phyloP scores from a whole-genome alignment of 441 rosid genomes.

The Adansonia gregorii region DNA sequence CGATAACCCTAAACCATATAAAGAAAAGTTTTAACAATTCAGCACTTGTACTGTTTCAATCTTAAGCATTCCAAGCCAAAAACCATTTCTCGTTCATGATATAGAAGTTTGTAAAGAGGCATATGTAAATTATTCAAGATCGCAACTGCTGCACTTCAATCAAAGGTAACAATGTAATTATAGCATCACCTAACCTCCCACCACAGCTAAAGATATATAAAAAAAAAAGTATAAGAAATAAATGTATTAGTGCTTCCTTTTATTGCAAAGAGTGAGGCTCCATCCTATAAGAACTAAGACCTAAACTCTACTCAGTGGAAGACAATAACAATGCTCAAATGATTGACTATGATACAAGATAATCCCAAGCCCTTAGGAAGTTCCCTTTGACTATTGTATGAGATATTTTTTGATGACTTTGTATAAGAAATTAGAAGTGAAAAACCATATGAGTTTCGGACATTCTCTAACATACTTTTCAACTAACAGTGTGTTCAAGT shows the following conservation, averaged over 20 bases:
- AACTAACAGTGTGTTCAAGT: background rate
- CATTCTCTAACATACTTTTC: background rate
- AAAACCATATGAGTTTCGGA: conserved; percentile 1
- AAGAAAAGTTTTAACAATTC: background rate
- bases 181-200: conserved; percentile 10
- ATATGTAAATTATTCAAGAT: background rate
- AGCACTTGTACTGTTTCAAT: background rate
- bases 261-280: background rate
- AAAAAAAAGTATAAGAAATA: background rate
- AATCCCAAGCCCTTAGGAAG: background rate
- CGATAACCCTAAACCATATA: conserved; percentile 14
- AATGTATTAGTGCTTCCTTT: background rate
- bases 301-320: background rate
- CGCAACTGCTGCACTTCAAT: background rate
- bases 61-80: background rate
- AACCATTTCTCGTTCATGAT: background rate
- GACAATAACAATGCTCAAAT: background rate
- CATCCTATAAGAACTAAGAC: background rate
- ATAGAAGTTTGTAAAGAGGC: background rate
- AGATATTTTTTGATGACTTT: background rate
- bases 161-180: background rate
- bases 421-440: background rate
- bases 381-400: background rate
- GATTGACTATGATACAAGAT: background rate
- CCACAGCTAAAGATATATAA: background rate